These are phyloP conservation scores for Yarrowia sp. DNA, from an alignment of 805 yeast genomes.

Conservation along the genomic window DNA sequence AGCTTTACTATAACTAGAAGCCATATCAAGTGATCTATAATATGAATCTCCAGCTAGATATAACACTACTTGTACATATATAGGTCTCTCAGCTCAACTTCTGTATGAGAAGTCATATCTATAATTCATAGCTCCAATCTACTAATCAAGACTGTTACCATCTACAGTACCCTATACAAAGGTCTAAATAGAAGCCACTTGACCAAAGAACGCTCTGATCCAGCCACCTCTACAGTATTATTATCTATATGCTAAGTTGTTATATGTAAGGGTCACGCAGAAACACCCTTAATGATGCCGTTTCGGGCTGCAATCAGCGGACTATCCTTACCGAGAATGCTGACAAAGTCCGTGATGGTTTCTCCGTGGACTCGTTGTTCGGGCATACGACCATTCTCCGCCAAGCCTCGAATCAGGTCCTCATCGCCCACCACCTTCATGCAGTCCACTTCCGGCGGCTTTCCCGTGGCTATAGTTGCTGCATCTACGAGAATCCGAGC, in stretches of 20 bases:
- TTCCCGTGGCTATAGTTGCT: conserved; percentile 39
- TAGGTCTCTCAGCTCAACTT: too few species aligned
- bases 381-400: conserved; percentile 31
- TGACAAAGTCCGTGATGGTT: conserved; percentile 29
- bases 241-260: conserved; percentile 10
- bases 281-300: conserved; percentile 5
- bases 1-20: too few species aligned
- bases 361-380: conserved; percentile 31
- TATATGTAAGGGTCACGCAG: not conserved
- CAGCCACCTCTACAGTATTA: not conserved
- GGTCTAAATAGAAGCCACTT: too few species aligned
- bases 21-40: too few species aligned
- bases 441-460: conserved; percentile 40
- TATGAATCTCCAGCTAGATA: too few species aligned
- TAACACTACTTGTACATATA: too few species aligned
- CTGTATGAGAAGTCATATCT: too few species aligned
- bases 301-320: conserved; percentile 28
- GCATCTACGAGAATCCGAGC: conserved; percentile 44
- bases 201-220: not conserved
- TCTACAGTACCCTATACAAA: too few species aligned
- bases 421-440: conserved; percentile 38
- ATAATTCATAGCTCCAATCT: too few species aligned
- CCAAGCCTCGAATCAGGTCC: conserved; percentile 33
- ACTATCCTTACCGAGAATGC: conserved; percentile 32
- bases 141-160: too few species aligned